Evolutionary conservation across 345 rosid genomes (phyloP), one percentile per base, ranked within the genome.

Genomic region (Crucihimalaya himalaica): DNA sequence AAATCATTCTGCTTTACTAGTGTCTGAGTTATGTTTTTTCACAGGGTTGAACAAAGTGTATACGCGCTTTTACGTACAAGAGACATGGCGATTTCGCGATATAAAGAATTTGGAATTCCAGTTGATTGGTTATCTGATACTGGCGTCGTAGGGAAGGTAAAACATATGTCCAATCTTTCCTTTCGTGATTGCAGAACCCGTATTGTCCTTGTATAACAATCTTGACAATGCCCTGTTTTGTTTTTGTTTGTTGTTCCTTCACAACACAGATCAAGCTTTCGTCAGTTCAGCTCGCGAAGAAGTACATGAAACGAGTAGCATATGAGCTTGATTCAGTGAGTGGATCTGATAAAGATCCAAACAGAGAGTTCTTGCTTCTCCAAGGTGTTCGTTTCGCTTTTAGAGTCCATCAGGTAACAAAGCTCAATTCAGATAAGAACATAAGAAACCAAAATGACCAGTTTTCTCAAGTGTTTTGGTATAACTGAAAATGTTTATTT

Each of bases 321-420:
- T 65, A 82, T 45, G 99, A 95, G 80, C 97, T 92, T 56, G 99
- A 90, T 76, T 82, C 89, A 58, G 20, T 85, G 75, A 84, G 78
- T 19, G 92, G 90, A 52, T 81, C 92, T 20, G 99, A 95, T 45
- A 95, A 92, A 72, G 97, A 92, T 80, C 97, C 97, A 29, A 87
- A 87, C 81, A 86, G 94, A 83, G 99, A 95, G 76, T 95, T 95
- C 79, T 82, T 87, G 85, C 81, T 90, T 43, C 88, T 95, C 67
- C 99, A 95, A 85, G 98, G 98, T 8, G 91, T 92, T 23, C 93
- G 97, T 2, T 95, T 95, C 19, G 99, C 97, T 9, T 95, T 95
- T 80, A 97, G 96, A 73, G 96, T 90, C 68, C 99, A 95, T 78
- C 97, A 95, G 96, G 99, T 92, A 84, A 13, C 4, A 9, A 48